Evolutionary conservation across 2,329 filamentous ascomycete species (phyloP).

Genomic region (Beauveria caledonica): DNA sequence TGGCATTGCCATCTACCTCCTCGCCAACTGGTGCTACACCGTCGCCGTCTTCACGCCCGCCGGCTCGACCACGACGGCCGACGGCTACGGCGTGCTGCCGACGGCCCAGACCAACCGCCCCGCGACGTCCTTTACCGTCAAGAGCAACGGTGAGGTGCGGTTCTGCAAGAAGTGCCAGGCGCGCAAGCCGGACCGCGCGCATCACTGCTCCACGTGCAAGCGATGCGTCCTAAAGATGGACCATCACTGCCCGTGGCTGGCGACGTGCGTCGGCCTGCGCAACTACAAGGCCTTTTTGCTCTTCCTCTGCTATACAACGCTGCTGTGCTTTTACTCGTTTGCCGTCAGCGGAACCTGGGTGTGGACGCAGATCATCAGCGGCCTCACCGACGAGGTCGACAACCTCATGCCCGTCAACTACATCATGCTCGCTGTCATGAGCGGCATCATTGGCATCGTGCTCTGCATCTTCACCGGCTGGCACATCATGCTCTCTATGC

Average conservation of each 20-base stretch:
- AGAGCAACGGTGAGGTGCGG: conserved; percentile 74
- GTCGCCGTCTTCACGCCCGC: conserved; percentile 89
- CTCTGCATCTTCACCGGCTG: conserved; percentile 82
- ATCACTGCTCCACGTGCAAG: conserved; percentile 93
- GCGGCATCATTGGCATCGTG: conserved; percentile 86
- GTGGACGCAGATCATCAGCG: conserved; percentile 69
- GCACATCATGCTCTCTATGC: conserved; percentile 75
- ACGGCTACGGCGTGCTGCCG: conserved; percentile 76
- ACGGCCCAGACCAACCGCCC: conserved; percentile 37
- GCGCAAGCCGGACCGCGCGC: conserved; percentile 87
- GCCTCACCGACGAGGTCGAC: conserved; percentile 59
- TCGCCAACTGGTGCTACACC: conserved; percentile 86
- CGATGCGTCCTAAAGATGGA: conserved; percentile 99
- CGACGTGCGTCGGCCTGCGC: conserved; percentile 84
- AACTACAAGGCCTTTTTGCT: conserved; percentile 96
- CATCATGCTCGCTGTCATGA: conserved; percentile 76
- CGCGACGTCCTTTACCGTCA: conserved; percentile 79
- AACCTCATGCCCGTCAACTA: conserved; percentile 82
- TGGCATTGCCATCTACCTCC: conserved; percentile 62
- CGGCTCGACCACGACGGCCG: conserved; percentile 57
- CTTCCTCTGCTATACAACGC: conserved; percentile 79
- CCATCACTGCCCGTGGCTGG: conserved; percentile 97
- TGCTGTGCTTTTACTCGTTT: conserved; percentile 80
- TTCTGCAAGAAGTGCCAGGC: conserved; percentile 98
- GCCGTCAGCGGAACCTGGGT: conserved; percentile 73